These are phyloP conservation scores for Apiotrichum gamsii DNA, from an alignment of 1,284 basidiomycete species.

Conservation along the genomic window DNA sequence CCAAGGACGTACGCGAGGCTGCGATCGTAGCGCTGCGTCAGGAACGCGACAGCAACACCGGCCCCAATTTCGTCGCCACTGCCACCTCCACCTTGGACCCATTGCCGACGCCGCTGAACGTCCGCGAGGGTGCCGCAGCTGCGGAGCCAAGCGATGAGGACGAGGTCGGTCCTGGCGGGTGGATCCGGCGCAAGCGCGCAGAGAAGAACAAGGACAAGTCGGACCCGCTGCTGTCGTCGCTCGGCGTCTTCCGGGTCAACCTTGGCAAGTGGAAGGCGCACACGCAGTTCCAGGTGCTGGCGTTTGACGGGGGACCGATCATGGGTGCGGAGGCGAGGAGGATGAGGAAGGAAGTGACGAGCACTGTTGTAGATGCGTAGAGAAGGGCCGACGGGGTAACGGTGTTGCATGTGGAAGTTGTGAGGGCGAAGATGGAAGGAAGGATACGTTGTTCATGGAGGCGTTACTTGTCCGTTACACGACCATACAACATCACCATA, in stretches of 20 bases:
- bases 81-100: constrained; percentile 2
- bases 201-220: constrained; percentile 9
- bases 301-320: constrained; percentile 1
- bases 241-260: constrained; percentile 54
- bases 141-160: constrained; percentile 29
- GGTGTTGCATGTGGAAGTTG: too few relatives aligned
- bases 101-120: neutral
- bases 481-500: too few relatives aligned
- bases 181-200: constrained; percentile 37
- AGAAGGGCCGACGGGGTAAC: too few relatives aligned
- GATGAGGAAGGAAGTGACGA: too few relatives aligned
- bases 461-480: too few relatives aligned
- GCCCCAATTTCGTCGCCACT: too few relatives aligned
- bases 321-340: neutral
- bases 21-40: constrained; percentile 26
- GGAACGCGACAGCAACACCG: constrained; percentile 17
- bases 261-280: constrained; percentile 34
- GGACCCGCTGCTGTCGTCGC: constrained; percentile 24
- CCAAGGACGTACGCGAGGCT: constrained; percentile 39
- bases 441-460: too few relatives aligned
- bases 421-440: too few relatives aligned
- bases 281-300: constrained; percentile 43
- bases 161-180: constrained; percentile 32
- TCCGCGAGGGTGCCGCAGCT: constrained; percentile 9
- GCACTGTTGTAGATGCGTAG: too few relatives aligned